Evolutionary conservation across 2,329 filamentous ascomycete genomes (phyloP), one percentile per base, ranked within the genome.

Genomic region (Paradendryphiella salina): DNA sequence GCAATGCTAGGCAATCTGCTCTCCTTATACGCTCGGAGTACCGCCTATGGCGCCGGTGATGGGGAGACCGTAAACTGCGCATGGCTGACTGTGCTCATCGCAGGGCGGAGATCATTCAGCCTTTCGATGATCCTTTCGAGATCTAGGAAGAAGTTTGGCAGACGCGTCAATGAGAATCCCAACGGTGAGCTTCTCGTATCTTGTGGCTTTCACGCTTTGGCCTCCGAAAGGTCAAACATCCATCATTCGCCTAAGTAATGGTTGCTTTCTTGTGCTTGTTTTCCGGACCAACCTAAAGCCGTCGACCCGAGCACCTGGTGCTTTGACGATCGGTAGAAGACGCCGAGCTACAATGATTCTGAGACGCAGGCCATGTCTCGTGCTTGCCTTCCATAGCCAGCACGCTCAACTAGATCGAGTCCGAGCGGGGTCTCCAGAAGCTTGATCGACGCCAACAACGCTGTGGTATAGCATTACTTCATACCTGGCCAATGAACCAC

Each of bases 381-480:
- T 55, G 48, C 51, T 63, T 55, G 53, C 55, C 53, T 51, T 59
- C 63, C 54, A 59, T 60, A 65, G 55, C 57, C 54, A 63, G 47
- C 48, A 55, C 42, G 39, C 29, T 57, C 45, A 62, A 52, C 56
- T 49, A 56, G 46, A 46, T 51, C 53, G 49, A 43, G 46, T 57
- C 57, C 49, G 61, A 57, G 61, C 61, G 62, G 63, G 56, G 64
- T 56, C 59, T 60, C 58, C 55, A 60, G 54, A 50, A 52, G 54
- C 55, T 52, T 49, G 46, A 43, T 50, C 43, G 21, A 54, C 53
- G 53, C 47, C 42, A 50, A 31, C 44, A 49, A 60, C 51, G 56
- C 57, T 53, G 61, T 62, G 50, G 44, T 46, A 63, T 56, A 46
- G 34, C 14, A 39, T 37, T 51, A 46, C 32, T 37, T 44, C 38